phyloP scores from a whole-genome alignment of 257 asterid genomes.

The Avicennia marina region DNA sequence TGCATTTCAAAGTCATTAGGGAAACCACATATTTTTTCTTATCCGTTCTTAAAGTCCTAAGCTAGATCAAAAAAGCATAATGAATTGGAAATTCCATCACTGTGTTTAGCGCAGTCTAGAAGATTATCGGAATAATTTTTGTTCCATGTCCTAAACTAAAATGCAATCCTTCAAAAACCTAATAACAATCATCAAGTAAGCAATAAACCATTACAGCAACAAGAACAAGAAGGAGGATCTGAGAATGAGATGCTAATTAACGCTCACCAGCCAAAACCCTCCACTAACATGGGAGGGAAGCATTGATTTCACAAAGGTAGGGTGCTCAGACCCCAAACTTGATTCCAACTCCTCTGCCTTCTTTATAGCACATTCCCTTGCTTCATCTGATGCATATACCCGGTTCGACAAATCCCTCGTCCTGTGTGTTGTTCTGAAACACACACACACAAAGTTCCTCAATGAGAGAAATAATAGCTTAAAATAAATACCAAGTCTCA shows the following conservation, averaged over 20 bases:
- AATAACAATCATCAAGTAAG: no score
- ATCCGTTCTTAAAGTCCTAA: no score
- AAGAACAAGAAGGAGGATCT: neutral
- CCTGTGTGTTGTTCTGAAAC: conserved; percentile 39
- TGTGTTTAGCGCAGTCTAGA: no score
- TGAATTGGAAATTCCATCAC: no score
- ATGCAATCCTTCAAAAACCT: no score
- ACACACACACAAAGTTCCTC: neutral
- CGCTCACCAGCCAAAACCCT: conserved; percentile 91
- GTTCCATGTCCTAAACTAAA: no score
- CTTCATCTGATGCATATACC: conserved; percentile 75
- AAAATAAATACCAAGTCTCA: no score
- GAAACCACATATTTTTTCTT: no score
- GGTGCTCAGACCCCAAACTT: conserved; percentile 42
- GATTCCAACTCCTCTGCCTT: conserved; percentile 67
- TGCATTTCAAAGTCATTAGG: conserved; percentile 12
- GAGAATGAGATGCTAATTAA: neutral
- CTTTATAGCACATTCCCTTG: conserved; percentile 45
- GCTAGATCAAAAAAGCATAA: no score
- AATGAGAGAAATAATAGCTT: neutral
- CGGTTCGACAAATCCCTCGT: conserved; percentile 44
- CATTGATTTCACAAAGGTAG: conserved; percentile 66
- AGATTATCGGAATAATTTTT: no score
- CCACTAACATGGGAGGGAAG: conserved; percentile 96
- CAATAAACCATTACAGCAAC: neutral